These are phyloP conservation scores for Kurtzmaniella fragi DNA, from an alignment of 805 yeast genomes.

Conservation along the genomic window DNA sequence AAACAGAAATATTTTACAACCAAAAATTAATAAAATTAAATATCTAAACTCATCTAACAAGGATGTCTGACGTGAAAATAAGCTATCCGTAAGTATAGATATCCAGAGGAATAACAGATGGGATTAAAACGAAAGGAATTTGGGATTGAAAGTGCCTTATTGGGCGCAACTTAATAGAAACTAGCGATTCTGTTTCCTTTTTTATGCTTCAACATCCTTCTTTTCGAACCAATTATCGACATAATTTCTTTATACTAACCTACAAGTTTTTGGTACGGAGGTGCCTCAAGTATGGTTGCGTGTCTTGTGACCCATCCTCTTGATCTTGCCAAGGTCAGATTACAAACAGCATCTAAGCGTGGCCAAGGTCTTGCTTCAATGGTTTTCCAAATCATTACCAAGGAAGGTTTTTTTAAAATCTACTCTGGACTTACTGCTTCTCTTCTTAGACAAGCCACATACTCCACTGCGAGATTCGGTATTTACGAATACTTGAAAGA, in stretches of 20 bases:
- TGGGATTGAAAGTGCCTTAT: too few species aligned
- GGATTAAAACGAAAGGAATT: too few species aligned
- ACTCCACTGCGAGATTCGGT: slow-evolving; percentile 83
- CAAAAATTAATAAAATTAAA: too few species aligned
- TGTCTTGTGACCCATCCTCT: slow-evolving; percentile 73
- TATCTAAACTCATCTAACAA: too few species aligned
- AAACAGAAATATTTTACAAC: too few species aligned
- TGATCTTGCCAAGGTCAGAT: slow-evolving; percentile 80
- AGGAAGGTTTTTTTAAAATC: slow-evolving; percentile 65
- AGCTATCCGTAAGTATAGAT: neutral
- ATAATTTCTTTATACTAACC: neutral
- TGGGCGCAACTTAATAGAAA: too few species aligned
- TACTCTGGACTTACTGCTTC: slow-evolving; percentile 84
- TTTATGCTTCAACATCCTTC: neutral
- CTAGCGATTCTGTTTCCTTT: neutral
- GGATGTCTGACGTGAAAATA: neutral
- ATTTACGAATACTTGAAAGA: slow-evolving; percentile 77
- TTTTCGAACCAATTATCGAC: neutral
- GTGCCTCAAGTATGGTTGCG: slow-evolving; percentile 65
- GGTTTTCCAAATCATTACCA: slow-evolving; percentile 52
- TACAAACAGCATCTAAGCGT: slow-evolving; percentile 70
- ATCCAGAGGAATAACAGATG: neutral
- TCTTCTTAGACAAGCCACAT: slow-evolving; percentile 78
- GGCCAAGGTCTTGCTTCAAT: slow-evolving; percentile 61
- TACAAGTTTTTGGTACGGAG: slow-evolving; percentile 57